Percentiles rank a stretch among this genome's conserved stretches.
Conservation (phyloP, 768 basidiomycete genomes). For the Termitomyces sp. region DNA sequence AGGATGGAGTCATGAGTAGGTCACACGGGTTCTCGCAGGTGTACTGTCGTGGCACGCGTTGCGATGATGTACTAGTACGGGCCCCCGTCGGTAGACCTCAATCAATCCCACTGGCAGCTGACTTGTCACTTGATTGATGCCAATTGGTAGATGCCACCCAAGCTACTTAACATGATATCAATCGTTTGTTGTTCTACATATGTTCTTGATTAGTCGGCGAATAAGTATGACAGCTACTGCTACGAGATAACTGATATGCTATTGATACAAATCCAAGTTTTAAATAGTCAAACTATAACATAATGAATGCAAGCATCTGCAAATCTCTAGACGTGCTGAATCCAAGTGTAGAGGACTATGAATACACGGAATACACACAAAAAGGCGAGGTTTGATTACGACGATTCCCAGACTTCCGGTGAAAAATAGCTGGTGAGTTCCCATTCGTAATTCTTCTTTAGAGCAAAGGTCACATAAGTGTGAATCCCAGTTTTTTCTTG, state of each 20-base stretch:
- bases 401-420: conserved; percentile 26
- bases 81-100: too few relatives aligned
- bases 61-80: too few relatives aligned
- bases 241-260: background rate
- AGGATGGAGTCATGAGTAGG: too few relatives aligned
- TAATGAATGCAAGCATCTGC: background rate
- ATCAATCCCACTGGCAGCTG: too few relatives aligned
- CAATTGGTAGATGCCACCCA: too few relatives aligned
- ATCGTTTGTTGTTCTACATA: too few relatives aligned
- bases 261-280: background rate
- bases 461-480: conserved; percentile 31
- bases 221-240: background rate
- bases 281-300: background rate
- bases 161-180: too few relatives aligned
- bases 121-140: too few relatives aligned
- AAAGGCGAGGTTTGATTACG: background rate
- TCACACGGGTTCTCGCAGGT: too few relatives aligned
- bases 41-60: too few relatives aligned
- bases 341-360: background rate
- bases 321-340: background rate
- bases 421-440: conserved; percentile 34
- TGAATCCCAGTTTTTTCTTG: conserved; percentile 25
- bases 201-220: too few relatives aligned
- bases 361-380: background rate
- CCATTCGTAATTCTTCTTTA: conserved; percentile 29